Conservation (phyloP, 2,329 filamentous ascomycete genomes). For the Exophiala phaeomuriformis region DNA sequence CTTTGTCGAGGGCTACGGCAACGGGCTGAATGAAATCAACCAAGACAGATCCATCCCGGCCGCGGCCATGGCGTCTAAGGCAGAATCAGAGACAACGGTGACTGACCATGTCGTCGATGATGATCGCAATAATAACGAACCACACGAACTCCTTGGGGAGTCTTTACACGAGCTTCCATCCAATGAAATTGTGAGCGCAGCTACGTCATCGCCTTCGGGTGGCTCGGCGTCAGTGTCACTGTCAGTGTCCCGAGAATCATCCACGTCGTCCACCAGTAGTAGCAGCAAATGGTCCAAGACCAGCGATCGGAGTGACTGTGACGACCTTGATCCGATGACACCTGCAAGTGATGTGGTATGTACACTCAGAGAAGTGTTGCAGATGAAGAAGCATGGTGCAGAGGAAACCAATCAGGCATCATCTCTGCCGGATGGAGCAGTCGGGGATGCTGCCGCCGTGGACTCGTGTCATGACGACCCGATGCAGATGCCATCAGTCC, state of each 20-base stretch:
- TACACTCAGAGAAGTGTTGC: conserved; percentile 15
- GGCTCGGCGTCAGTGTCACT: conserved; percentile 11
- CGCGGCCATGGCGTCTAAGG: conserved; percentile 7
- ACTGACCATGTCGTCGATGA: conserved; percentile 5
- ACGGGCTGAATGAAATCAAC: conserved; percentile 24
- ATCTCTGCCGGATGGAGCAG: neutral
- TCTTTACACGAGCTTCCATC: conserved; percentile 10
- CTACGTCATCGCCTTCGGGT: conserved; percentile 7
- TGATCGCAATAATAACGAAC: neutral
- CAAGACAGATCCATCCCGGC: neutral
- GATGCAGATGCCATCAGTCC: conserved; percentile 18
- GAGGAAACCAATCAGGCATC: neutral
- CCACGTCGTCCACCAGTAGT: conserved; percentile 17
- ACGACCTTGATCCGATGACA: conserved; percentile 11
- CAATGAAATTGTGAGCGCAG: conserved; percentile 2
- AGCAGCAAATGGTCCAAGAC: conserved; percentile 15
- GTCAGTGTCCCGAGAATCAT: conserved; percentile 24
- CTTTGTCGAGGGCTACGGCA: conserved; percentile 26
- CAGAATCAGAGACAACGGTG: conserved; percentile 3
- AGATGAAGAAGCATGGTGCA: neutral
- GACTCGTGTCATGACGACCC: conserved; percentile 8
- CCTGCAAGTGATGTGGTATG: conserved; percentile 8
- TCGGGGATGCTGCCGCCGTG: conserved; percentile 1
- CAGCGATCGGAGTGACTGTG: conserved; percentile 8
- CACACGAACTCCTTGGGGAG: conserved; percentile 10